Evolutionary conservation across 225 moss, liverwort and hornwort genomes (phyloP).

Genomic region (Sphagnum contortum): DNA sequence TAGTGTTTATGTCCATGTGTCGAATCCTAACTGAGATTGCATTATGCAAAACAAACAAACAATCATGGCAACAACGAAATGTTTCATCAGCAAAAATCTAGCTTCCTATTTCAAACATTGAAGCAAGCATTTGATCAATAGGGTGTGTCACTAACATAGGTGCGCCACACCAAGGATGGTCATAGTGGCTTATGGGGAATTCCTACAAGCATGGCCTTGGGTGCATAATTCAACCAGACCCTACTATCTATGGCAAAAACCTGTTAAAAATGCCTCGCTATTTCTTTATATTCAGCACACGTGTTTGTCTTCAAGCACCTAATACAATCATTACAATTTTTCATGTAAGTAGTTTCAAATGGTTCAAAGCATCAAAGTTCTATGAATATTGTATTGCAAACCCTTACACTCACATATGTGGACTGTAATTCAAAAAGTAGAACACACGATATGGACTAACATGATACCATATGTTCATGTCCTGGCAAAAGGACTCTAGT

Average conservation of each 20-base stretch:
- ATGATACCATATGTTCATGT: constrained; percentile 98
- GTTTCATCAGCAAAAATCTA: constrained; percentile 81
- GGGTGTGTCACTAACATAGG: constrained; percentile 94
- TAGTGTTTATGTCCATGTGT: constrained; percentile 93
- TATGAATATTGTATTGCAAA: no score
- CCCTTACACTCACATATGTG: no score
- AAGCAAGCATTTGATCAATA: constrained; percentile 74
- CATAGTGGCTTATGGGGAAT: constrained; percentile 83
- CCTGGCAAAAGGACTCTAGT: constrained; percentile 95
- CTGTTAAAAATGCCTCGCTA: constrained; percentile 81
- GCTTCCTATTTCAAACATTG: constrained; percentile 81
- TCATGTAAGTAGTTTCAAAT: no score
- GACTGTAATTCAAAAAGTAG: no score
- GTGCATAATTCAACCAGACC: constrained; percentile 96
- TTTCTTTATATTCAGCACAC: constrained; percentile 89
- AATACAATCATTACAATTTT: constrained; percentile 5
- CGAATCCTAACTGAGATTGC: constrained; percentile 74
- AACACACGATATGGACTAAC: no score
- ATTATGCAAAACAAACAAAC: constrained; percentile 81
- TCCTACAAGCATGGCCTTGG: constrained; percentile 90
- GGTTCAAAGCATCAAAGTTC: no score
- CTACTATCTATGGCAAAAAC: constrained; percentile 82
- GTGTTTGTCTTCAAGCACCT: constrained; percentile 94
- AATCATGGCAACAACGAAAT: constrained; percentile 87
- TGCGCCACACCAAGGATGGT: constrained; percentile 98